Percentiles rank a stretch among this genome's conserved stretches.
Evolutionary conservation across 306 rosid genomes (phyloP).

Genomic region (Citrullus colocynthis): DNA sequence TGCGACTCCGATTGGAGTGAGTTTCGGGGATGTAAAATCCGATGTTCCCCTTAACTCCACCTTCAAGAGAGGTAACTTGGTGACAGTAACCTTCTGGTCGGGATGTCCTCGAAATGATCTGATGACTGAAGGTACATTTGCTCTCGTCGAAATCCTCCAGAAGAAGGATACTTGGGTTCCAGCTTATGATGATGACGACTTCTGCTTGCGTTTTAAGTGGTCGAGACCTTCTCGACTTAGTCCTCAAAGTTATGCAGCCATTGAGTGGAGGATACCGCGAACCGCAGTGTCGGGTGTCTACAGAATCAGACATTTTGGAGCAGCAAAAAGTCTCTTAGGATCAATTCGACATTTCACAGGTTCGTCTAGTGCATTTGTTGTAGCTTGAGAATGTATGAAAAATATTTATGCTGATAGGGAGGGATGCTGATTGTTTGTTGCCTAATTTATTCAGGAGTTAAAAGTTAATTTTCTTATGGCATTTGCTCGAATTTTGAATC

Average conservation of each 20-base stretch:
- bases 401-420: background rate
- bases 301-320: slow-evolving; percentile 72
- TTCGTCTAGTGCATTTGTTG: slow-evolving; percentile 70
- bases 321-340: slow-evolving; percentile 51
- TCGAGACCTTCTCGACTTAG: slow-evolving; percentile 61
- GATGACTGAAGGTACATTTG: slow-evolving; percentile 88
- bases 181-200: slow-evolving; percentile 81
- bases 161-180: slow-evolving; percentile 59
- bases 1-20: slow-evolving; percentile 44
- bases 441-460: background rate
- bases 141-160: slow-evolving; percentile 60
- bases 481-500: background rate
- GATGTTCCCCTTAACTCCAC: slow-evolving; percentile 59
- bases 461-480: background rate
- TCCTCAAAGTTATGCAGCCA: slow-evolving; percentile 46
- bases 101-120: slow-evolving; percentile 92
- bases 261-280: slow-evolving; percentile 74
- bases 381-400: background rate
- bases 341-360: slow-evolving; percentile 71
- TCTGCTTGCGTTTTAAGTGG: slow-evolving; percentile 80
- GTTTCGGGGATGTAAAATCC: slow-evolving; percentile 53
- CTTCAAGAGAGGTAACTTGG: slow-evolving; percentile 49
- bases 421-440: background rate
- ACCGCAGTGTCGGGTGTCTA: slow-evolving; percentile 54
- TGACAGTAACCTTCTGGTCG: slow-evolving; percentile 59